phyloP scores from a whole-genome alignment of 305 asterid species.

The Fraxinus latifolia region DNA sequence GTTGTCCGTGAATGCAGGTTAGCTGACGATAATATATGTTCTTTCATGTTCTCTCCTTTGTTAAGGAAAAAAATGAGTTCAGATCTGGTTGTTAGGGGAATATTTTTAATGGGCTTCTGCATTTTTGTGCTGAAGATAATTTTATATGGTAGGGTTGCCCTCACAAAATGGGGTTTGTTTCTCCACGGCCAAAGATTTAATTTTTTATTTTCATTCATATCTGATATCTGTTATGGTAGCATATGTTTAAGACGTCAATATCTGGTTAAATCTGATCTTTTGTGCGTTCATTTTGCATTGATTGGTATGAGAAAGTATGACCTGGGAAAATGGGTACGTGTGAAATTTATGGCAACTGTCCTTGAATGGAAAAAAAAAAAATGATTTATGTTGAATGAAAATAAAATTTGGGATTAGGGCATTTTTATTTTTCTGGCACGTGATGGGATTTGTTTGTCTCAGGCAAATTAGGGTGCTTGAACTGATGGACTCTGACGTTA shows the following conservation, averaged over 20 bases:
- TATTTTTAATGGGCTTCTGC: background rate
- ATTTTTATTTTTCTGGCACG: background rate
- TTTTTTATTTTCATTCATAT: background rate
- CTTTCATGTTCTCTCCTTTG: background rate
- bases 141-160: background rate
- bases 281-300: background rate
- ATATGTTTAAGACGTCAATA: background rate
- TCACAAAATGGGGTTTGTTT: background rate
- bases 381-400: background rate
- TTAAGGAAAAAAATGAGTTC: background rate
- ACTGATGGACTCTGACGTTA: conserved; percentile 40
- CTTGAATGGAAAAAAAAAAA: background rate
- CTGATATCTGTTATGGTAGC: background rate
- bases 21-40: background rate
- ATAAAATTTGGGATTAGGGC: background rate
- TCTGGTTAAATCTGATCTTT: background rate
- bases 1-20: conserved; percentile 49
- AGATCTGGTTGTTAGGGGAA: conserved; percentile 13
- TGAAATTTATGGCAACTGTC: background rate
- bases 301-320: background rate
- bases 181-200: background rate
- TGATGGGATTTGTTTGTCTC: conserved; percentile 19
- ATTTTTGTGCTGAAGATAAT: background rate
- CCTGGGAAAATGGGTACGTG: background rate
- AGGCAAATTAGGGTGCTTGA: conserved; percentile 51